Evolutionary conservation across 2,329 filamentous ascomycete species (phyloP), one percentile per base, ranked within the genome.

Genomic region (Trichoderma simmonsii): DNA sequence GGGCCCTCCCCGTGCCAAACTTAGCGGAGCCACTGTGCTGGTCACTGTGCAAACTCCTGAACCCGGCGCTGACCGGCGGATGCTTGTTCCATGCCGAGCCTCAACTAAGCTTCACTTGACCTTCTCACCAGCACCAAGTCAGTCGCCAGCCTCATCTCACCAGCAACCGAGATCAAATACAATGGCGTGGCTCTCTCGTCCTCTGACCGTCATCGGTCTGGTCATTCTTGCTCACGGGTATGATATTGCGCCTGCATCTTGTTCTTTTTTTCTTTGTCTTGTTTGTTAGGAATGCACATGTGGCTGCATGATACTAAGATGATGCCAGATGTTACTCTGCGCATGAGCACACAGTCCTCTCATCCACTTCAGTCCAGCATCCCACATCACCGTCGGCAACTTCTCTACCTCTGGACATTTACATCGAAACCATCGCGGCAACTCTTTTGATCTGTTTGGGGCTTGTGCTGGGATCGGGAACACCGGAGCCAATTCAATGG

Each of bases 321-420:
- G 39, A 70, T 70, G 67, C 67, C 67, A 99, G 96, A 75, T 97
- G 95, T 83, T 99, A 98, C 83, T 99, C 96, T 66, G 94, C 95
- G 61, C 93, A 97, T 82, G 96, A 99, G 84, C 93, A 97, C 83
- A 92, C 93, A 7, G 86, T 90, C 26, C 88, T 97, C 64, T 89
- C 91, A 76, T 88, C 91, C 71, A 85, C 85, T 39, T 81, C 85
- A 68, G 80, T 84, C 57, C 83, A 84, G 34, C 80, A 85, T 56
- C 80, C 86, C 4, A 82, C 85, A 34, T 77, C 82, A 24, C 78
- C 83, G 15, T 77, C 83, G 3, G 75, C 81, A 66, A 78, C 82
- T 71, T 84, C 87, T 18, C 87, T 98, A 1, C 95, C 96, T 0
- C 83, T 93, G 73, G 96, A 99, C 79, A 97, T 99, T 77, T 89